These are phyloP conservation scores for Rhodotorula glutinis DNA, from an alignment of 1,284 basidiomycete species.

Conservation along the genomic window DNA sequence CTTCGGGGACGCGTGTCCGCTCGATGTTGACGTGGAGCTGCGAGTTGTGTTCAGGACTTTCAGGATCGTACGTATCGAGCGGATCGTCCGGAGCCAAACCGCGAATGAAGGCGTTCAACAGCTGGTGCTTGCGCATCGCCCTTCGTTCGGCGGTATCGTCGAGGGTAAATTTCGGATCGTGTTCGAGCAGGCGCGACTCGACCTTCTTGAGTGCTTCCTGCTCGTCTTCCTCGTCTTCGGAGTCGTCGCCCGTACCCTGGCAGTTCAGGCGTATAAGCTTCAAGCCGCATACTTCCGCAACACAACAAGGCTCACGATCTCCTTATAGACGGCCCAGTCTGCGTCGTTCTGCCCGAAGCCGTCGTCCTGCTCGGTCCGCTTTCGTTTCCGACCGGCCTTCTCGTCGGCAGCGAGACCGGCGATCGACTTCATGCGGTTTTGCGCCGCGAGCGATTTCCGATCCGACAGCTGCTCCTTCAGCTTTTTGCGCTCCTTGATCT, in stretches of 20 bases:
- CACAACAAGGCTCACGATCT: slow-evolving; percentile 73
- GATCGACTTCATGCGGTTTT: slow-evolving; percentile 96
- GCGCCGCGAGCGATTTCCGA: slow-evolving; percentile 89
- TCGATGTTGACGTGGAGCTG: slow-evolving; percentile 92
- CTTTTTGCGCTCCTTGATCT: slow-evolving; percentile 80
- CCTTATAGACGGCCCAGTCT: slow-evolving; percentile 97
- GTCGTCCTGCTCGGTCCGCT: slow-evolving; percentile 66
- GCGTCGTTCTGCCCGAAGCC: slow-evolving; percentile 92
- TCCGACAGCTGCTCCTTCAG: slow-evolving; percentile 80
- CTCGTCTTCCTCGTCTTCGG: slow-evolving; percentile 95
- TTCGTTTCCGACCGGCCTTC: slow-evolving; percentile 64
- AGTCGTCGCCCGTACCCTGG: slow-evolving; percentile 60
- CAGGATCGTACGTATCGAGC: slow-evolving; percentile 55
- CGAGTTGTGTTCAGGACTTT: slow-evolving; percentile 58
- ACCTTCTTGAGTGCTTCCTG: slow-evolving; percentile 66
- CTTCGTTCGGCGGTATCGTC: slow-evolving; percentile 79
- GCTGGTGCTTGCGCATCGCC: slow-evolving; percentile 70
- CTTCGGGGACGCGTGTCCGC: slow-evolving; percentile 85
- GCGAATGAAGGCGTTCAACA: slow-evolving; percentile 74
- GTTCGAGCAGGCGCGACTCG: slow-evolving; percentile 74
- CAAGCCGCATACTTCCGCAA: no score
- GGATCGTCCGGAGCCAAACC: slow-evolving; percentile 61
- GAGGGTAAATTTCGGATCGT: slow-evolving; percentile 78
- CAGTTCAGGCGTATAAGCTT: no score
- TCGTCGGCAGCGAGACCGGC: slow-evolving; percentile 80